Evolutionary conservation across 2,329 filamentous ascomycete species (phyloP), one percentile per base, ranked within the genome.

Genomic region (Xylariaceae sp.): DNA sequence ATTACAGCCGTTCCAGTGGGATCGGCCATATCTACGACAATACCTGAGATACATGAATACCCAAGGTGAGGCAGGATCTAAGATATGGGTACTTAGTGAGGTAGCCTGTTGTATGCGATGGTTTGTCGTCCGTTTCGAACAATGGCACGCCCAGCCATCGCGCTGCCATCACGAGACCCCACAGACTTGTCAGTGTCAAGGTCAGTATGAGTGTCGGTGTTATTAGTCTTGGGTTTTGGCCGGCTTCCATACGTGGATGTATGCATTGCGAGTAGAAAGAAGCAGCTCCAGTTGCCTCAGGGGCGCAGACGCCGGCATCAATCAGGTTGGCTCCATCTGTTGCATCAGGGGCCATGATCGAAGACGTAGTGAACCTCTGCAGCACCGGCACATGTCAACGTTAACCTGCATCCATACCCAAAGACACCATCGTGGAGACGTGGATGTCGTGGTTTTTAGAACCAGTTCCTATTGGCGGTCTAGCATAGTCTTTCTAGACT

Each of bases 341-440:
- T n/a, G n/a, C n/a, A 26, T 11, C 22, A 11, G 22, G 6, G 22
- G 22, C 22, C 22, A 26, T 26, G 34, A 38, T 35, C 19, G 28
- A 19, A 37, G 28, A 39, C 40, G 32, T 31, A 43, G 36, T 39
- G 37, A 22, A 38, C 34, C 15, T 19, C 28, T 24, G 15, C 30
- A 36, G 34, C 19, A 29, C 17, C 38, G 19, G 43, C 34, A 33
- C 37, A 43, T 41, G 37, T 39, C 17, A 11, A 41, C 35, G 37
- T 33, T 41, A 34, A 24, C 36, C 49, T 52, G 49, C 47, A 50
- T 48, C 41, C 39, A 19, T 52, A 52, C 49, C 49, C 48, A 48
- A 46, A 15, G 19, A 32, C 39, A 39, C 30, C 35, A 43, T 22
- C 39, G 36, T 19, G 34, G 41, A 35, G 29, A 18, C 29, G 9